Percentiles rank a stretch among this genome's conserved stretches.
Conservation (phyloP, 139 green algal genomes). For the Coelastrella sp. region DNA sequence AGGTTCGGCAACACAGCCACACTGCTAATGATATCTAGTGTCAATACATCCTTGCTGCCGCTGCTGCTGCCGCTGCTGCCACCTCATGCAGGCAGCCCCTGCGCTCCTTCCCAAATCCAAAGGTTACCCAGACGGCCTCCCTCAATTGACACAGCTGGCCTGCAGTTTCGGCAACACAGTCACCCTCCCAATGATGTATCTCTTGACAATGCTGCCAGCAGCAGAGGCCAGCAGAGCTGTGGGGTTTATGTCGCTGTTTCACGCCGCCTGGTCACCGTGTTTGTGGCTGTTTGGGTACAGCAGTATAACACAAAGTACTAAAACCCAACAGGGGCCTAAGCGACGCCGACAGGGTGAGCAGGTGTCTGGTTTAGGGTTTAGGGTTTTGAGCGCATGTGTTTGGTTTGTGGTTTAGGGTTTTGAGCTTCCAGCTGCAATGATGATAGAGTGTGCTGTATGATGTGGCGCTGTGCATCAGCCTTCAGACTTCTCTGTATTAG, state of each 20-base stretch:
- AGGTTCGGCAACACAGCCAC: constrained; percentile 57
- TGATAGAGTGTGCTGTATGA: too few species aligned
- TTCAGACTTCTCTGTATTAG: too few species aligned
- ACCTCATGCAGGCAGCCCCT: neutral
- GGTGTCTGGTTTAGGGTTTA: too few species aligned
- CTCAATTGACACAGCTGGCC: constrained; percentile 42
- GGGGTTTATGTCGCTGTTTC: constrained; percentile 51
- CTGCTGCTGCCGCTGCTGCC: neutral
- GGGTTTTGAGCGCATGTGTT: too few species aligned
- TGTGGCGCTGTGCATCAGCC: too few species aligned
- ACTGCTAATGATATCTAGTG: constrained; percentile 47
- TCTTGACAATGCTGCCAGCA: constrained; percentile 49
- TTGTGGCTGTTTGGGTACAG: constrained; percentile 55
- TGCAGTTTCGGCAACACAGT: constrained; percentile 60
- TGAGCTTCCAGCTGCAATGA: too few species aligned
- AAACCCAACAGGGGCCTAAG: neutral
- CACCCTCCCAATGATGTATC: constrained; percentile 57
- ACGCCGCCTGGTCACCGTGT: constrained; percentile 51
- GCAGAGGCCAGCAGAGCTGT: constrained; percentile 31
- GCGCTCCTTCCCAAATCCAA: constrained; percentile 14
- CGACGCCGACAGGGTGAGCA: neutral
- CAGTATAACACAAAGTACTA: neutral
- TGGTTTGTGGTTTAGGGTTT: too few species aligned
- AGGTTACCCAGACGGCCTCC: constrained; percentile 28
- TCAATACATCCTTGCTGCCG: neutral